Conservation (phyloP, 208 protist species). For the Novymonas esmeraldas region DNA sequence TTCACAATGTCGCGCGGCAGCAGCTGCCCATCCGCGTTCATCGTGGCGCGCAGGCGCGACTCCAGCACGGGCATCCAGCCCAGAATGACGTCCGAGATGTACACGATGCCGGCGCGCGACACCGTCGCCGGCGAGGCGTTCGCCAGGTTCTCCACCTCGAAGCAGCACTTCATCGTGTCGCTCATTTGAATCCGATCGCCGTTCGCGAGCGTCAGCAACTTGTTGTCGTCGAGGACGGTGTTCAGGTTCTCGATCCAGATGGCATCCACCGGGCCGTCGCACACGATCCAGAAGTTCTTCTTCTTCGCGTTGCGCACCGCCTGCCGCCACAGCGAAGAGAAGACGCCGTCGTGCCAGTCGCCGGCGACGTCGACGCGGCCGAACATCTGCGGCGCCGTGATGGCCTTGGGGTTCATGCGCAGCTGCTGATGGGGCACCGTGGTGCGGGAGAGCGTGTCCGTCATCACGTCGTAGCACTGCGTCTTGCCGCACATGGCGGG, state of each 20-base stretch:
- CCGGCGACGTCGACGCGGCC: slow-evolving; percentile 94
- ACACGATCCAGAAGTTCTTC: slow-evolving; percentile 95
- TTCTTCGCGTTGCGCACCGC: slow-evolving; percentile 91
- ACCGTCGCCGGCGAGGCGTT: slow-evolving; percentile 99
- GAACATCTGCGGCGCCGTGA: slow-evolving; percentile 97
- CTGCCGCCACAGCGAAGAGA: slow-evolving; percentile 93
- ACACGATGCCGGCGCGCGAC: slow-evolving; percentile 98
- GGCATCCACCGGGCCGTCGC: slow-evolving; percentile 98
- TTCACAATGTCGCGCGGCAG: slow-evolving; percentile 80
- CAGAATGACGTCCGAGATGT: slow-evolving; percentile 96
- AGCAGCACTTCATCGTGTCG: slow-evolving; percentile 96
- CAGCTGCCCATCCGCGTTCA: slow-evolving; percentile 74
- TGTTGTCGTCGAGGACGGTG: slow-evolving; percentile 99
- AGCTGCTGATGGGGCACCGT: slow-evolving; percentile 92
- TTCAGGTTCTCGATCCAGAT: slow-evolving; percentile 99
- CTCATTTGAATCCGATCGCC: slow-evolving; percentile 98
- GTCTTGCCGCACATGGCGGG: slow-evolving; percentile 94
- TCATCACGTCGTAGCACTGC: slow-evolving; percentile 93
- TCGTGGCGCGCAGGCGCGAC: slow-evolving; percentile 73
- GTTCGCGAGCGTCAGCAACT: slow-evolving; percentile 98
- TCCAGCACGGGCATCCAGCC: slow-evolving; percentile 93
- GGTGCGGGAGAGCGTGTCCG: slow-evolving; percentile 84
- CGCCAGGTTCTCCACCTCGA: slow-evolving; percentile 98
- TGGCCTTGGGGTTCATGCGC: slow-evolving; percentile 96
- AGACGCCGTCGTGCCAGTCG: slow-evolving; percentile 97